Percentiles rank a stretch among this genome's conserved stretches.
phyloP scores from a whole-genome alignment of 2,329 filamentous ascomycete species.

The Fusarium euwallaceae region DNA sequence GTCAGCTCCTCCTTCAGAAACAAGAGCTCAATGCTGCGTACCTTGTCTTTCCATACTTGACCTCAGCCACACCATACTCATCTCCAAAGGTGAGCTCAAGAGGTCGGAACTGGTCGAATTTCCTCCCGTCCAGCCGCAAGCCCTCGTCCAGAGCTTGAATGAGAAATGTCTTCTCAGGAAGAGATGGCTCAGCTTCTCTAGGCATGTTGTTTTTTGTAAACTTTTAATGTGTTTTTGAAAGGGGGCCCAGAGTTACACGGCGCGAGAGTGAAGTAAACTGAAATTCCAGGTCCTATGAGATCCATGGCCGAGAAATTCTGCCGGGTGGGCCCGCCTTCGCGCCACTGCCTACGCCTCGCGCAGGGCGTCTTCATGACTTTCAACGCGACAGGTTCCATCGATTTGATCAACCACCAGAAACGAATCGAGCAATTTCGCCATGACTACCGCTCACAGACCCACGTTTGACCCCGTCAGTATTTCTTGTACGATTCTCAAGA shows the following conservation, averaged over 20 bases:
- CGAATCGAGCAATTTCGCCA: constrained; percentile 47
- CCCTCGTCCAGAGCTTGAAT: constrained; percentile 84
- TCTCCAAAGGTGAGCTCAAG: constrained; percentile 87
- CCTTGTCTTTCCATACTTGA: constrained; percentile 91
- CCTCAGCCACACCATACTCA: constrained; percentile 90
- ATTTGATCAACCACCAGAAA: constrained; percentile 8
- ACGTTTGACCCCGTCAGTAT: constrained; percentile 90
- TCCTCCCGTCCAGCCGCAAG: constrained; percentile 85
- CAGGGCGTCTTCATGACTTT: constrained; percentile 7
- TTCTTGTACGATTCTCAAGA: background rate
- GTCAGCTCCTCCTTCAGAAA: constrained; percentile 18
- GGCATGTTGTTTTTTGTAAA: constrained; percentile 73
- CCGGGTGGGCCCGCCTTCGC: constrained; percentile 58
- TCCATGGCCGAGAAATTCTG: constrained; percentile 57
- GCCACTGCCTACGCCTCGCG: constrained; percentile 18
- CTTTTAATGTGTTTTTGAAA: background rate
- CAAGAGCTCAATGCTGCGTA: constrained; percentile 52
- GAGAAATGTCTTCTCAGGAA: constrained; percentile 90
- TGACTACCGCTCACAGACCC: constrained; percentile 82
- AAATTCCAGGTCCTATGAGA: constrained; percentile 32
- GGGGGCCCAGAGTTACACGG: constrained; percentile 7
- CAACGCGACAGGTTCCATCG: background rate
- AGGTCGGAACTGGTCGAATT: constrained; percentile 82
- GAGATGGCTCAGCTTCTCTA: constrained; percentile 89
- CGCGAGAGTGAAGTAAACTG: background rate